Conservation (phyloP, 177 flowering plant species). For the Vitis hybrid region DNA sequence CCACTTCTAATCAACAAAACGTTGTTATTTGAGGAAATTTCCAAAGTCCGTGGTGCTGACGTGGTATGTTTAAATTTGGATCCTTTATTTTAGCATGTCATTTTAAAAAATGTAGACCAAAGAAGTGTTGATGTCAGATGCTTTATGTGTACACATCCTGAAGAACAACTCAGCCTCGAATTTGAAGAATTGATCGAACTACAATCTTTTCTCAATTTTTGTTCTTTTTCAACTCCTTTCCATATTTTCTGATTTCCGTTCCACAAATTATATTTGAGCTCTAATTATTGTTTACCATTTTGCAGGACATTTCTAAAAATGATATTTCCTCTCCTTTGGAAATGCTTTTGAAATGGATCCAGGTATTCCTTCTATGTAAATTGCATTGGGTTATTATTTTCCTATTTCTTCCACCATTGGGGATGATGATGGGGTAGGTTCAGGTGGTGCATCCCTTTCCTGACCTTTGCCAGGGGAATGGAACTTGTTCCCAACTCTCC, state of each 20-base stretch:
- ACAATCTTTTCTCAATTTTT: too few species aligned
- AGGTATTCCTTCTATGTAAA: conserved; percentile 43
- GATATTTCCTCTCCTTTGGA: conserved; percentile 40
- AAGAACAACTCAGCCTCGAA: too few species aligned
- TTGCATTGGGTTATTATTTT: background rate
- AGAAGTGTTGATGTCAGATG: too few species aligned
- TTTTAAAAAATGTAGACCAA: background rate
- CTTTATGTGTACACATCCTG: too few species aligned
- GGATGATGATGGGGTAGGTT: too few species aligned
- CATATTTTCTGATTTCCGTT: background rate
- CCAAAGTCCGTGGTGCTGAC: conserved; percentile 46
- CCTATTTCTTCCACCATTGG: background rate
- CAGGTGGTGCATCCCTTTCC: too few species aligned
- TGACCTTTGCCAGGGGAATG: too few species aligned
- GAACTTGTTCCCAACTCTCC: too few species aligned
- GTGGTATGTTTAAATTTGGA: conserved; percentile 37
- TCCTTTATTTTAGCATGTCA: background rate
- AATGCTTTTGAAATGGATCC: conserved; percentile 74
- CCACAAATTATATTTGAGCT: background rate
- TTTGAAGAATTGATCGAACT: too few species aligned
- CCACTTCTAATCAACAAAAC: conserved; percentile 65
- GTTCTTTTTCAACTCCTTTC: background rate
- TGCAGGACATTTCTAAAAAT: conserved; percentile 34
- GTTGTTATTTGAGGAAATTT: conserved; percentile 57
- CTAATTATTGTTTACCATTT: conserved; percentile 4